These are phyloP conservation scores for Amphibolis antarctica DNA, from an alignment of 106 monocot species.

Conservation along the genomic window DNA sequence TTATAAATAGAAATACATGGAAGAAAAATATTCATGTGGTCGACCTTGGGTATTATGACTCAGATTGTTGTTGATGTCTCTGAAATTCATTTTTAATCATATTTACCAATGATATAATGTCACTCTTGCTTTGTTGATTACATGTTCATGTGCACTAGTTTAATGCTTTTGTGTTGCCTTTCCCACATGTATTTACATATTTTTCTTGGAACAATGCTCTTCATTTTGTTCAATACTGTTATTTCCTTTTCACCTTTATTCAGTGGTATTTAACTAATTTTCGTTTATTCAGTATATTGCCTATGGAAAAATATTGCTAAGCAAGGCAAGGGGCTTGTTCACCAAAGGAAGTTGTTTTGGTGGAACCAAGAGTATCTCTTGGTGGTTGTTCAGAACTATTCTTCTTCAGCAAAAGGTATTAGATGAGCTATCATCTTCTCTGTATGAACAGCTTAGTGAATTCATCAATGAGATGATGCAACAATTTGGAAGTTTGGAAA, in stretches of 20 bases:
- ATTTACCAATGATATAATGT: no score
- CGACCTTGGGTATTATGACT: no score
- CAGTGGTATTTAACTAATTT: neutral
- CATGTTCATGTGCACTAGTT: no score
- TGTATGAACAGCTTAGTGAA: slow-evolving; percentile 49
- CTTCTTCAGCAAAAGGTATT: slow-evolving; percentile 78
- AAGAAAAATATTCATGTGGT: no score
- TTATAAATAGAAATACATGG: no score
- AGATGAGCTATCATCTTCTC: slow-evolving; percentile 66
- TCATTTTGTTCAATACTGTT: neutral
- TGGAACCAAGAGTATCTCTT: slow-evolving; percentile 40
- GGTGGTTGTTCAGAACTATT: slow-evolving; percentile 79
- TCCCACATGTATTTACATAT: neutral
- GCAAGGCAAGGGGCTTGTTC: slow-evolving; percentile 31
- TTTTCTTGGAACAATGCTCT: neutral
- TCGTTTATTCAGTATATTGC: slow-evolving; percentile 55
- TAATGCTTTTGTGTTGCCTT: no score
- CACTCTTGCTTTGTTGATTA: no score
- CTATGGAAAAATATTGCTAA: slow-evolving; percentile 52
- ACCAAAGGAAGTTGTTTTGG: slow-evolving; percentile 13
- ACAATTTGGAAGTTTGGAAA: slow-evolving; percentile 53
- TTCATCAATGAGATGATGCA: slow-evolving; percentile 38
- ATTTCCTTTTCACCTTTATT: neutral
- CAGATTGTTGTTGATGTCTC: no score
- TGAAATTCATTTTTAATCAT: no score